Percentiles rank a stretch among this genome's conserved stretches.
These are phyloP conservation scores for Phylloboletellus chloephorus DNA, from an alignment of 1,284 basidiomycete genomes.

Conservation along the genomic window DNA sequence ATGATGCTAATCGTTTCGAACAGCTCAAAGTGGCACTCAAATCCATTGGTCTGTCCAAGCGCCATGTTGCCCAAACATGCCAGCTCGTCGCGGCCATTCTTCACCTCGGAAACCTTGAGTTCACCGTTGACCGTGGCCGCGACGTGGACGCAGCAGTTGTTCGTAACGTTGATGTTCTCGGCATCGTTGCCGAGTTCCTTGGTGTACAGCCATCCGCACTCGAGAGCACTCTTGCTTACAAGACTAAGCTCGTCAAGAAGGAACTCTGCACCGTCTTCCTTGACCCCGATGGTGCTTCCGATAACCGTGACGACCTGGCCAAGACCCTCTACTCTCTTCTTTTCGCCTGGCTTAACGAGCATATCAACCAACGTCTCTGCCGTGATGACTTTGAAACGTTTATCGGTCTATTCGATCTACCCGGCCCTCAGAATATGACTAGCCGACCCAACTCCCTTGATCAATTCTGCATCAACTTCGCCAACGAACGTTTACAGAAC, in stretches of 20 bases:
- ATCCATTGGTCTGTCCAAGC: constrained; percentile 86
- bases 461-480: constrained; percentile 95
- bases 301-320: constrained; percentile 91
- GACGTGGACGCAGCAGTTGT: constrained; percentile 89
- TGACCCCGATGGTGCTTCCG: constrained; percentile 87
- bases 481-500: constrained; percentile 85
- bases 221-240: constrained; percentile 86
- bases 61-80: constrained; percentile 90
- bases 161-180: constrained; percentile 73
- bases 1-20: constrained; percentile 80
- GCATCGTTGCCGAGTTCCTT: constrained; percentile 85
- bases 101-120: constrained; percentile 94
- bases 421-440: constrained; percentile 87
- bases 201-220: constrained; percentile 75
- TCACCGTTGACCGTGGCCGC: constrained; percentile 73
- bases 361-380: constrained; percentile 92
- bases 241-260: constrained; percentile 87
- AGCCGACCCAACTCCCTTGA: constrained; percentile 87
- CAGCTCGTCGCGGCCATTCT: constrained; percentile 93
- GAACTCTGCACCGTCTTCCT: constrained; percentile 96
- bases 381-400: constrained; percentile 88
- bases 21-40: constrained; percentile 94
- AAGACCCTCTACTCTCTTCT: constrained; percentile 91
- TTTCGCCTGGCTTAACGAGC: constrained; percentile 95
- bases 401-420: constrained; percentile 93